Evolutionary conservation across 2,329 filamentous ascomycete genomes (phyloP), one percentile per base, ranked within the genome.

Genomic region (Septoria linicola): DNA sequence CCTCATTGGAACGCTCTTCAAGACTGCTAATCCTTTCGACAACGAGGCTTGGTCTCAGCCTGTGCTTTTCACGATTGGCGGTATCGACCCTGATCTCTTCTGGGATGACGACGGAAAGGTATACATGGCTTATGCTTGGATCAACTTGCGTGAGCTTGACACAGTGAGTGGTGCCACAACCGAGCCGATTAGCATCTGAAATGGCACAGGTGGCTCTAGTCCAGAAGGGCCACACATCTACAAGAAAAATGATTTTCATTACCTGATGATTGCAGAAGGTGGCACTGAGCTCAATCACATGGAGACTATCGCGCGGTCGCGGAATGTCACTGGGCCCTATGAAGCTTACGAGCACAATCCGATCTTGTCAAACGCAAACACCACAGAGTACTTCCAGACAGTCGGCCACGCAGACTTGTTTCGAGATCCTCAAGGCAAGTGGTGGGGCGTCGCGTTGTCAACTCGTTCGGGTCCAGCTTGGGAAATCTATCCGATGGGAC

Each of bases 371-470:
- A 60, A 60, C 16, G 50, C 53, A 16, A 63, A 61, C 25, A 67
- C 61, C 4, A 58, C 48, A 3, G 49, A 61, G 21, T 65, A 68
- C 69, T 69, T 61, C 50, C 79, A 82, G 56, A 78, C 78, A 1
- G 74, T 80, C 0, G 80, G 80, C 0, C 80, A 83, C 46, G 75
- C 77, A 0, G 80, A 83, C 54, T 54, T 82, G 2, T 81, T 83
- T 53, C 73, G 79, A 41, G 80, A 82, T 51, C 55, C 56, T 0
- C 30, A 57, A 0, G 77, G 75, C 0, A 73, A 76, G 23, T 82
- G 80, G 80, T 81, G 78, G 79, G 74, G 70, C 0, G 67, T 76
- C 4, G 71, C 72, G 1, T 64, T 82, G 1, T 68, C 73, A 0
- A 76, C 74, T 0, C 68, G 79, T 1, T 70, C 68, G 13, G 76